Evolutionary conservation across 2,329 filamentous ascomycete genomes (phyloP).

Genomic region (Cytospora leucostoma): DNA sequence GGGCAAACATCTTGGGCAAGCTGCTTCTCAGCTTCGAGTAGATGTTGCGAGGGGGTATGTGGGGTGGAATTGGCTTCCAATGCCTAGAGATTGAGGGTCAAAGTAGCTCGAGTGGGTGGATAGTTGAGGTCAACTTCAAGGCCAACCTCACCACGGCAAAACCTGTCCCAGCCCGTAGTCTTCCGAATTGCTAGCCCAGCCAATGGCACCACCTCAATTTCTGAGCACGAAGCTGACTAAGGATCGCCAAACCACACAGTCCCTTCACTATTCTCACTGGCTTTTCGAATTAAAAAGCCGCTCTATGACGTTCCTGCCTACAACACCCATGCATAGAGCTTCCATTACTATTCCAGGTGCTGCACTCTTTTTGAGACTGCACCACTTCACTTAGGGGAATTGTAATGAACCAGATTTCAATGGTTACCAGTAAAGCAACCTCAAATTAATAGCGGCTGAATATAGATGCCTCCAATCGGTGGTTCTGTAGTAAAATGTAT

Average conservation of each 20-base stretch:
- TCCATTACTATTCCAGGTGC: neutral
- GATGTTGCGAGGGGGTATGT: conserved; percentile 37
- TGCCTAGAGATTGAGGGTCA: conserved; percentile 35
- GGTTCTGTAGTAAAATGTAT: no score
- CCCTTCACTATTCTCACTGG: neutral
- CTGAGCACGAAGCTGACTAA: conserved; percentile 16
- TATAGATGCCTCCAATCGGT: neutral
- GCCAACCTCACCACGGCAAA: conserved; percentile 23
- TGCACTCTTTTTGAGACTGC: neutral
- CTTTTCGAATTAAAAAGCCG: neutral
- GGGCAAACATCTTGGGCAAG: conserved; percentile 81
- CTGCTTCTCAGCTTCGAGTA: conserved; percentile 44
- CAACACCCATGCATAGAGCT: neutral
- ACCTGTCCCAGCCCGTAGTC: conserved; percentile 25
- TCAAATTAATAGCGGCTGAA: neutral
- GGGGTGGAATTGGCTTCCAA: conserved; percentile 43
- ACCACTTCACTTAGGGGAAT: neutral
- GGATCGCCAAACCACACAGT: neutral
- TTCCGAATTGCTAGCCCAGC: conserved; percentile 22
- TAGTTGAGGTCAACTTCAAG: conserved; percentile 27
- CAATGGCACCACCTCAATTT: conserved; percentile 26
- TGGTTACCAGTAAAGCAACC: neutral
- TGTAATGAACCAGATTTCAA: neutral
- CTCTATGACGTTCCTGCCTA: conserved; percentile 21
- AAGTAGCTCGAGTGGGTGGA: conserved; percentile 28